Evolutionary conservation across 257 asterid species (phyloP).

Genomic region (Solanum sejunctum): DNA sequence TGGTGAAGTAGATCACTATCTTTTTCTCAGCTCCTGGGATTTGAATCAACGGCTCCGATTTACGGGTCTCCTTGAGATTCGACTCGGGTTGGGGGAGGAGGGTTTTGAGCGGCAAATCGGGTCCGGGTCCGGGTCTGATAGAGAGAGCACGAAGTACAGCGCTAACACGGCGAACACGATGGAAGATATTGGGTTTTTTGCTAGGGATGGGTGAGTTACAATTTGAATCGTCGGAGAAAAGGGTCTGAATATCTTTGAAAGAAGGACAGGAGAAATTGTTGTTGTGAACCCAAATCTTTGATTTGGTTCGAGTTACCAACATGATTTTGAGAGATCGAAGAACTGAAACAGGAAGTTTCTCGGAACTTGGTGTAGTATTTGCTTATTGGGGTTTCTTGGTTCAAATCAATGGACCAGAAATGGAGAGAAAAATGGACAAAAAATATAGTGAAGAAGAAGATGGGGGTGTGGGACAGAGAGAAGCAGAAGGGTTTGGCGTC

Average conservation of each 20-base stretch:
- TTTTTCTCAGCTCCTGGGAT: slow-evolving; percentile 61
- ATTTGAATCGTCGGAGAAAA: slow-evolving; percentile 32
- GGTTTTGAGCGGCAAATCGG: not conserved
- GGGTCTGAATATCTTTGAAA: slow-evolving; percentile 67
- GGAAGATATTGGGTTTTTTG: slow-evolving; percentile 35
- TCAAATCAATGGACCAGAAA: not conserved
- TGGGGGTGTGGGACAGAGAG: not conserved
- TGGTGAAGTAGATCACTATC: slow-evolving; percentile 69
- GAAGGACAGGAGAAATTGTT: slow-evolving; percentile 58
- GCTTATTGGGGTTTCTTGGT: not conserved
- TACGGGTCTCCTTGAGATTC: not conserved
- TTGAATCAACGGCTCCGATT: slow-evolving; percentile 24
- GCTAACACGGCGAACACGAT: slow-evolving; percentile 61
- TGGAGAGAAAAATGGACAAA: not conserved
- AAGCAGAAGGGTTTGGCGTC: not conserved
- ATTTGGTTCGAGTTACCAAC: slow-evolving; percentile 70
- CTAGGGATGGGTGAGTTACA: not conserved
- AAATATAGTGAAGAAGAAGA: not conserved
- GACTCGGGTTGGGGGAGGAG: not conserved
- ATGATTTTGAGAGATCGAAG: slow-evolving; percentile 24
- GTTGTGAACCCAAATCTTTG: slow-evolving; percentile 34
- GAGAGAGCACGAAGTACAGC: slow-evolving; percentile 45
- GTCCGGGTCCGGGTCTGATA: slow-evolving; percentile 1
- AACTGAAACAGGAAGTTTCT: not conserved
- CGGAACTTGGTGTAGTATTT: not conserved